These are phyloP conservation scores for Macrolepiota albuminosa DNA, from an alignment of 768 basidiomycete genomes.

Conservation along the genomic window DNA sequence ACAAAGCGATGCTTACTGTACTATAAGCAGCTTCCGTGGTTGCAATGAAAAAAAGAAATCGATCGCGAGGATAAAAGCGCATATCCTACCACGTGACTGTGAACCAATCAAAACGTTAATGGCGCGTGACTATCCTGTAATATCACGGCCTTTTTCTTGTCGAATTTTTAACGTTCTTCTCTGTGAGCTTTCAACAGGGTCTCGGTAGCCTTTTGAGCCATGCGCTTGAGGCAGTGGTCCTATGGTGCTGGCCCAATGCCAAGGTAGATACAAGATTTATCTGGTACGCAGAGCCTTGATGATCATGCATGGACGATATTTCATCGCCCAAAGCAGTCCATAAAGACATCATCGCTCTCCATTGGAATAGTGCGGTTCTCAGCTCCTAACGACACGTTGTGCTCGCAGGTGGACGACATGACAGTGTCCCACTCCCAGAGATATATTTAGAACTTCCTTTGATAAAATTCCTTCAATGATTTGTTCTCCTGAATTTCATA, in stretches of 20 bases:
- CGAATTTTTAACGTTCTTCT: no score
- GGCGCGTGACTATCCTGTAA: no score
- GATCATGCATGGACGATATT: background rate
- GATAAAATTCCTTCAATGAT: background rate
- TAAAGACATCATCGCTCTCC: background rate
- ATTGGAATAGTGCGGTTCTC: background rate
- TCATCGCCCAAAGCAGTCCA: background rate
- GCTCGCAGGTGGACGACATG: background rate
- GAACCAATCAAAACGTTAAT: background rate
- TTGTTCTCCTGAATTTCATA: background rate
- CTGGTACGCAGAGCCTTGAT: no score
- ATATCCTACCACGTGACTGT: background rate
- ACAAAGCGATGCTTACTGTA: background rate
- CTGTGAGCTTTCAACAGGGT: background rate
- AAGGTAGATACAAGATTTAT: background rate
- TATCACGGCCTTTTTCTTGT: no score
- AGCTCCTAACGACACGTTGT: background rate
- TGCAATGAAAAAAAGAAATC: no score
- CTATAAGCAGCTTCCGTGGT: no score
- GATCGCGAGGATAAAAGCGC: no score
- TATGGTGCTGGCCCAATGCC: background rate
- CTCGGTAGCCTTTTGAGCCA: background rate
- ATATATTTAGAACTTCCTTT: background rate
- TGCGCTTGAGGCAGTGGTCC: background rate
- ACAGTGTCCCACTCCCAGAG: background rate